phyloP scores from a whole-genome alignment of 2,329 filamentous ascomycete species.

The Curvularia verruculosa region DNA sequence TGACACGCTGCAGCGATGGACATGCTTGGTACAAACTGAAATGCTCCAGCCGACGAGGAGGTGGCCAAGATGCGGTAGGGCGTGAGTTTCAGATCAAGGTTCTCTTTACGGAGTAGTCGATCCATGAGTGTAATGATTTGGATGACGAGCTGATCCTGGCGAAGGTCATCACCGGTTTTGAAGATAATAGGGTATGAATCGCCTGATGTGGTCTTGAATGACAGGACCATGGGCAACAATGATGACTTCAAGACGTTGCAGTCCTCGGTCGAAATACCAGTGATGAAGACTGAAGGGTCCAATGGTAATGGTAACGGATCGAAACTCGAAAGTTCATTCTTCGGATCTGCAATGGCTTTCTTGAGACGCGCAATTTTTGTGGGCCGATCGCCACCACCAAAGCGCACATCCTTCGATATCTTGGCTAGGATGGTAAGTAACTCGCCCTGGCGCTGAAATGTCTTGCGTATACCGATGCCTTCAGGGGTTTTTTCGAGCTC shows the following conservation, averaged over 20 bases:
- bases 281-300: constrained; percentile 80
- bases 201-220: constrained; percentile 81
- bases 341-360: constrained; percentile 81
- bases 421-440: constrained; percentile 85
- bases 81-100: constrained; percentile 90
- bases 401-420: constrained; percentile 86
- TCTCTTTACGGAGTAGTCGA: constrained; percentile 91
- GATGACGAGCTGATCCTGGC: constrained; percentile 96
- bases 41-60: constrained; percentile 83
- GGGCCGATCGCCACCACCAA: constrained; percentile 75
- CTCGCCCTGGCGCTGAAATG: constrained; percentile 84
- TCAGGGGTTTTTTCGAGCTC: constrained; percentile 75
- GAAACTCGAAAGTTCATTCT: constrained; percentile 83
- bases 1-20: constrained; percentile 81
- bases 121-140: constrained; percentile 99
- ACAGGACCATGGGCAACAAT: constrained; percentile 86
- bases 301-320: constrained; percentile 87
- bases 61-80: constrained; percentile 97
- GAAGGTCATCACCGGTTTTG: constrained; percentile 94
- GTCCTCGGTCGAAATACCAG: constrained; percentile 81
- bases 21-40: constrained; percentile 90
- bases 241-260: constrained; percentile 95
- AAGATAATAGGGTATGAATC: constrained; percentile 90
- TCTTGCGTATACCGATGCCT: constrained; percentile 75
- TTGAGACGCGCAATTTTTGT: constrained; percentile 86